Conservation (phyloP, 768 basidiomycete species). For the Piloderma croceum region DNA sequence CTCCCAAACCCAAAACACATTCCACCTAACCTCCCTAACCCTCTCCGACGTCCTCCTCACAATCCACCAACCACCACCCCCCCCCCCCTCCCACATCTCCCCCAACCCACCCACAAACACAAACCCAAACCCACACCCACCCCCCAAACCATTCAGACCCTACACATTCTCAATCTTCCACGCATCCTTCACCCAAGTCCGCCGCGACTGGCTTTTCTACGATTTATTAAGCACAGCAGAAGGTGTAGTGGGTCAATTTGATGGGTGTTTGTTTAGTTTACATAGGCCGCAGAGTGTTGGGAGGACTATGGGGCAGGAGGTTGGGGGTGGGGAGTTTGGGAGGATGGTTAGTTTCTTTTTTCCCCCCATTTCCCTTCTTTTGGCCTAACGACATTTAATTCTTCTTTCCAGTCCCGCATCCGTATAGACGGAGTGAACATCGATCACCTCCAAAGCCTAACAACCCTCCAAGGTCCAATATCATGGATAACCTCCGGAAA, state of each 20-base stretch:
- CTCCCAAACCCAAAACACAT: slow-evolving; percentile 75
- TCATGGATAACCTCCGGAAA: slow-evolving; percentile 98
- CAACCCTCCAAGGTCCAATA: slow-evolving; percentile 80
- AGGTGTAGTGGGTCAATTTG: slow-evolving; percentile 94
- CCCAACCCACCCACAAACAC: not conserved
- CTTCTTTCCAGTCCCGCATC: slow-evolving; percentile 61
- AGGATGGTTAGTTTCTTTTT: slow-evolving; percentile 75
- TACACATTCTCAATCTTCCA: slow-evolving; percentile 91
- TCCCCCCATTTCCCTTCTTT: not conserved
- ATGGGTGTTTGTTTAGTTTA: slow-evolving; percentile 94
- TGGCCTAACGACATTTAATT: slow-evolving; percentile 2
- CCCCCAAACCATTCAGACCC: slow-evolving; percentile 82
- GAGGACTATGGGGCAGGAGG: slow-evolving; percentile 78
- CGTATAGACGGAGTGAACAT: slow-evolving; percentile 95
- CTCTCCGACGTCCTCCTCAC: slow-evolving; percentile 93
- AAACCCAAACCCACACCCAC: not conserved
- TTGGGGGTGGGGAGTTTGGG: slow-evolving; percentile 78
- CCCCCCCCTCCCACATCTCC: not conserved
- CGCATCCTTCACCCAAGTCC: slow-evolving; percentile 75
- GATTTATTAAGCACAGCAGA: slow-evolving; percentile 87
- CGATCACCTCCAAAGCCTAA: slow-evolving; percentile 86
- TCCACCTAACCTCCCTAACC: slow-evolving; percentile 83
- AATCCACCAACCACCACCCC: slow-evolving; percentile 82
- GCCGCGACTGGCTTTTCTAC: slow-evolving; percentile 94
- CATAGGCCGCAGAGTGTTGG: slow-evolving; percentile 96